These are phyloP conservation scores for Fragilariopsis cylindrus DNA, from an alignment of 108 stramenopile species.

Conservation along the genomic window DNA sequence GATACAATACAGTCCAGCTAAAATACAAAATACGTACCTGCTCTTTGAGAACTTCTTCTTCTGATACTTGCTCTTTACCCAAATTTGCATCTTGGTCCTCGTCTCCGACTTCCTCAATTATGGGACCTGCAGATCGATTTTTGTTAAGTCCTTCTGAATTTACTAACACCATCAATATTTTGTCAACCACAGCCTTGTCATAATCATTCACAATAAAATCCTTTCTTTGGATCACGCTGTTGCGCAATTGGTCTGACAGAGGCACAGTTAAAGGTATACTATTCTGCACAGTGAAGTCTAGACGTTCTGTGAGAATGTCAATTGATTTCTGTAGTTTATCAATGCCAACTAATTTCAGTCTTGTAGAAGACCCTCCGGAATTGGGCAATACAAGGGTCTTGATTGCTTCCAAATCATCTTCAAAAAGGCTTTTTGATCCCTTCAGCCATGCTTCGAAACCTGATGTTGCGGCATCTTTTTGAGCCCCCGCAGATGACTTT, in stretches of 20 bases:
- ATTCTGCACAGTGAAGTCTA: slow-evolving; percentile 97
- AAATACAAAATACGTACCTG: slow-evolving; percentile 53
- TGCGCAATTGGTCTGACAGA: slow-evolving; percentile 82
- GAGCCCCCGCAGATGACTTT: slow-evolving; percentile 31
- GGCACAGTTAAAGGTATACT: slow-evolving; percentile 87
- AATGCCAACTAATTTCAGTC: slow-evolving; percentile 66
- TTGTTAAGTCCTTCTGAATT: slow-evolving; percentile 85
- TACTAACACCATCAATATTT: slow-evolving; percentile 91
- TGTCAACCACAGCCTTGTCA: slow-evolving; percentile 90
- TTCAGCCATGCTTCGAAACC: slow-evolving; percentile 67
- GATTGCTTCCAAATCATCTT: slow-evolving; percentile 81
- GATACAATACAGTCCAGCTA: slow-evolving; percentile 19
- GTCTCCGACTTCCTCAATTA: slow-evolving; percentile 73
- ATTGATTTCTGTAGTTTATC: slow-evolving; percentile 81
- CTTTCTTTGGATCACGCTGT: slow-evolving; percentile 72
- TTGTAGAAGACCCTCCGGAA: slow-evolving; percentile 35
- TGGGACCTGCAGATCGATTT: slow-evolving; percentile 43
- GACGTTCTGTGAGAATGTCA: slow-evolving; percentile 93
- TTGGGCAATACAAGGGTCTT: slow-evolving; percentile 59
- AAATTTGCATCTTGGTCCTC: slow-evolving; percentile 88
- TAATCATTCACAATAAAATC: slow-evolving; percentile 84
- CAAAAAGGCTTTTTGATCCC: slow-evolving; percentile 67
- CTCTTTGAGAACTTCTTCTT: slow-evolving; percentile 97
- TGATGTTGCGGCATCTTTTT: slow-evolving; percentile 34
- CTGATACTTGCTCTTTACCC: slow-evolving; percentile 94